phyloP scores from a whole-genome alignment of 2,329 filamentous ascomycete species.

The Drechslerella coelobrocha region DNA sequence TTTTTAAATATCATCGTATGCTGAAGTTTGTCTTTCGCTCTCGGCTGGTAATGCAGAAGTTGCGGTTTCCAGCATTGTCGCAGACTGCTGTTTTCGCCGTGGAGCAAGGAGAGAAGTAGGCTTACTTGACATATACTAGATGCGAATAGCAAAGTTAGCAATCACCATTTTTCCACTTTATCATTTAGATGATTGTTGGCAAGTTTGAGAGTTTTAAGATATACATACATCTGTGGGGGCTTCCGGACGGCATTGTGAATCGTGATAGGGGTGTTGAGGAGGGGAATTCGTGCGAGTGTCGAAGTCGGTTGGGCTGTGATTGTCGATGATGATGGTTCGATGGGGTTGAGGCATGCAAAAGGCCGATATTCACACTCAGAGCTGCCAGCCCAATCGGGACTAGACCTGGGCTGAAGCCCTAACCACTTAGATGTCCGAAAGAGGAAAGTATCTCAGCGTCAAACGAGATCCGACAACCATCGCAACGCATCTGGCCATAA shows the following conservation, averaged over 20 bases:
- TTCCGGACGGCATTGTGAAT: constrained; percentile 85
- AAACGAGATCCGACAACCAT: constrained; percentile 21
- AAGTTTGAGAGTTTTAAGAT: too few relatives aligned
- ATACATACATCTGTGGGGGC: constrained; percentile 85
- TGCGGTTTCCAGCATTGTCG: constrained; percentile 32
- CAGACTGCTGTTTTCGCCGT: constrained; percentile 26
- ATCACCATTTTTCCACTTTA: constrained; percentile 6
- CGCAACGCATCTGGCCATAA: constrained; percentile 23
- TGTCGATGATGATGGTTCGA: constrained; percentile 49
- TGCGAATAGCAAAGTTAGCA: constrained; percentile 53
- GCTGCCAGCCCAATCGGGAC: constrained; percentile 26
- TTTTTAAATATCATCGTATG: neutral
- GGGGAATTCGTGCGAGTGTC: constrained; percentile 36
- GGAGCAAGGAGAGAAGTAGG: constrained; percentile 56
- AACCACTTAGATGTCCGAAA: constrained; percentile 12
- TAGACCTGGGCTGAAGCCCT: constrained; percentile 49
- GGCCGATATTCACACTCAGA: constrained; percentile 50
- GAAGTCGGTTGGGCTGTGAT: constrained; percentile 29
- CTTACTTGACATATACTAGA: constrained; percentile 89
- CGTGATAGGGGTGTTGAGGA: constrained; percentile 28
- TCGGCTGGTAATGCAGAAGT: neutral
- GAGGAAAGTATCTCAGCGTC: constrained; percentile 12
- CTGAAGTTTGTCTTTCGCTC: neutral
- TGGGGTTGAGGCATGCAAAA: constrained; percentile 49
- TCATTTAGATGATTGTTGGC: too few relatives aligned